phyloP scores from a whole-genome alignment of 805 yeast genomes.

The Saturnispora bothae region DNA sequence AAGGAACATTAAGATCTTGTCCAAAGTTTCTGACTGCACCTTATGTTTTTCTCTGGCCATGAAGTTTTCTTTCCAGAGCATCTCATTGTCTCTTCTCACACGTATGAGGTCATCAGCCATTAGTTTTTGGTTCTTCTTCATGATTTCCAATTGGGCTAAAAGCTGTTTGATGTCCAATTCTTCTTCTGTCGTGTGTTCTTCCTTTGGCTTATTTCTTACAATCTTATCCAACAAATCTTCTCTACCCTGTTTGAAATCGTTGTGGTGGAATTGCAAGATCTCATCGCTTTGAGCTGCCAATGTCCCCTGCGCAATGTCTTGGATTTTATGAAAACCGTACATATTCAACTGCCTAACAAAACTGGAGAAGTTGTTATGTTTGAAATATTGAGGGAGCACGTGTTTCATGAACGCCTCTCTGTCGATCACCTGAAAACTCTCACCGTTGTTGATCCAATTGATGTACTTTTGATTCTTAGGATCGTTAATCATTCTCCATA shows the following conservation, averaged over 20 bases:
- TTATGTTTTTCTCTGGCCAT: constrained; percentile 76
- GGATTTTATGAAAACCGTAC: constrained; percentile 99
- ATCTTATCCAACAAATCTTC: constrained; percentile 83
- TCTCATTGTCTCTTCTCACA: constrained; percentile 76
- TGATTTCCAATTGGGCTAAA: constrained; percentile 59
- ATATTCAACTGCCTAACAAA: constrained; percentile 94
- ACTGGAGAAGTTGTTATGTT: constrained; percentile 89
- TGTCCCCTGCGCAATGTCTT: constrained; percentile 76
- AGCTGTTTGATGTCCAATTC: constrained; percentile 40
- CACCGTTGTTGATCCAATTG: constrained; percentile 79
- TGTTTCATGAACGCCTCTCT: constrained; percentile 76
- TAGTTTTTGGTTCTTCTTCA: constrained; percentile 68
- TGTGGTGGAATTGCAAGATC: constrained; percentile 80
- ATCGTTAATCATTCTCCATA: constrained; percentile 95
- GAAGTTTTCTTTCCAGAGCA: constrained; percentile 84
- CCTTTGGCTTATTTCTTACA: constrained; percentile 54
- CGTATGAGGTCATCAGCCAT: constrained; percentile 79
- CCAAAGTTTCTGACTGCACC: constrained; percentile 78
- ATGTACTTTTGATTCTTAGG: constrained; percentile 57
- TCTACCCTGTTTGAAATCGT: constrained; percentile 62
- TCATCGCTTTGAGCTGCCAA: constrained; percentile 54
- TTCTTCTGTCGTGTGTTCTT: constrained; percentile 33
- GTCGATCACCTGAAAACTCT: constrained; percentile 72
- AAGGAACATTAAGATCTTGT: constrained; percentile 75
- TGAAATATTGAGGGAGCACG: constrained; percentile 84